Percentiles rank a stretch among this genome's conserved stretches.
Conservation (phyloP, 1,284 basidiomycete species). For the Malassezia obtusa region DNA sequence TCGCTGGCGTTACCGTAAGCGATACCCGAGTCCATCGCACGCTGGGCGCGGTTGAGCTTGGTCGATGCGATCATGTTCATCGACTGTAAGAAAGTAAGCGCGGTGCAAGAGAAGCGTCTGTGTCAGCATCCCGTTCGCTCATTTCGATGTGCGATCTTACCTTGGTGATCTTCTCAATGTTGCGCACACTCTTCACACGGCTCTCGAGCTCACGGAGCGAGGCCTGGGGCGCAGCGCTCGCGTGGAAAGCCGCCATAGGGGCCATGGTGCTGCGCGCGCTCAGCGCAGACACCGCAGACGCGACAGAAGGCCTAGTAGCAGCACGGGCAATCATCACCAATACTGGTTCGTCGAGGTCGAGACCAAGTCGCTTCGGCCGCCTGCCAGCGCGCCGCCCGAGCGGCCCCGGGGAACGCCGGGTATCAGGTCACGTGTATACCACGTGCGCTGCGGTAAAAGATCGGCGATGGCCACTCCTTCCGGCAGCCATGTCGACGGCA, state of each 20-base stretch:
- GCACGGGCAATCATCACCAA: constrained; percentile 16
- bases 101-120: neutral
- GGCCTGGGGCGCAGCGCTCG: constrained; percentile 69
- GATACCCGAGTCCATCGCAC: constrained; percentile 88
- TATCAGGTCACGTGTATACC: constrained; percentile 9
- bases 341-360: constrained; percentile 15
- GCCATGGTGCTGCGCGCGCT: constrained; percentile 18
- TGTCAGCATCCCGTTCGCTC: neutral
- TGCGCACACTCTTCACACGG: constrained; percentile 90
- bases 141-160: constrained; percentile 51
- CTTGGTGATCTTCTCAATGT: constrained; percentile 97
- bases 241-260: constrained; percentile 40
- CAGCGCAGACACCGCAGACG: constrained; percentile 5
- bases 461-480: constrained; percentile 7
- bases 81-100: constrained; percentile 55
- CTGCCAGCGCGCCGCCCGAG: constrained; percentile 5
- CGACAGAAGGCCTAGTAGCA: constrained; percentile 16
- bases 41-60: constrained; percentile 77
- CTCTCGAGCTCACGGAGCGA: constrained; percentile 94
- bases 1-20: constrained; percentile 86
- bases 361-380: neutral
- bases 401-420: constrained; percentile 16
- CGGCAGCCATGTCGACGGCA: constrained; percentile 13
- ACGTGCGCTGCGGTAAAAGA: constrained; percentile 30
- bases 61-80: constrained; percentile 97